phyloP scores from a whole-genome alignment of 495 filamentous ascomycete genomes.

The Filosporella fistucella region DNA sequence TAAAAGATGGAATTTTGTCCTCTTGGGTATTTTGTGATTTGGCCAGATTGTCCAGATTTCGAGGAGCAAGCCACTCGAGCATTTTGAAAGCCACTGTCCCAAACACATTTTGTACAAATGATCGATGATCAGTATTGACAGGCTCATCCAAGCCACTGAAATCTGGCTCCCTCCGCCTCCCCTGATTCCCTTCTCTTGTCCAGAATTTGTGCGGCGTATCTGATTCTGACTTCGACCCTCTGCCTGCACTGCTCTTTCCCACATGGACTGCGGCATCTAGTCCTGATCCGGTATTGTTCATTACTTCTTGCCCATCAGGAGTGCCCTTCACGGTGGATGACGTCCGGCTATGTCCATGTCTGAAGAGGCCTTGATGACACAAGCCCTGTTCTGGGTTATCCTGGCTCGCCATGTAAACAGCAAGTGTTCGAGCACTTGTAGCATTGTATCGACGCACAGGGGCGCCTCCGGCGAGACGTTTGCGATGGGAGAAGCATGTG shows the following conservation, averaged over 20 bases:
- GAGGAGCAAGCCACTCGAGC: slow-evolving; percentile 71
- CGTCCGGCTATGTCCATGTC: too few relatives aligned
- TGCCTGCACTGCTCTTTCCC: background rate
- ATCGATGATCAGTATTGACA: slow-evolving; percentile 70
- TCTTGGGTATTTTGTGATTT: slow-evolving; percentile 1
- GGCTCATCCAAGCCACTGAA: slow-evolving; percentile 24
- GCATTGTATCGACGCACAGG: slow-evolving; percentile 69
- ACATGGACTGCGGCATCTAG: background rate
- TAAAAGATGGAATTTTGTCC: too few relatives aligned
- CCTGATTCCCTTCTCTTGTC: too few relatives aligned
- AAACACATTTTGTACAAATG: slow-evolving; percentile 79
- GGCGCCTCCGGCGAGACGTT: slow-evolving; percentile 53
- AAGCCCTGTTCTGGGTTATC: slow-evolving; percentile 72
- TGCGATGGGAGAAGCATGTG: slow-evolving; percentile 77
- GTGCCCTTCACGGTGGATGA: slow-evolving; percentile 23
- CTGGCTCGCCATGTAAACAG: slow-evolving; percentile 71
- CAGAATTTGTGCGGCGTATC: too few relatives aligned
- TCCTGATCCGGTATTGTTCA: background rate
- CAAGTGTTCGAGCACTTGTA: slow-evolving; percentile 70
- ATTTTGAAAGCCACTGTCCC: slow-evolving; percentile 72
- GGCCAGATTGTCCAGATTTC: slow-evolving; percentile 14
- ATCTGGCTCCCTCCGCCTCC: background rate
- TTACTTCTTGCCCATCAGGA: slow-evolving; percentile 20
- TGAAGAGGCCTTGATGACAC: too few relatives aligned
- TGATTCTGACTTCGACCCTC: slow-evolving; percentile 1